A percentile compares a stretch with the other conserved stretches of the same genome.
phyloP scores from a whole-genome alignment of 2,329 filamentous ascomycete genomes.

The Fusarium aywerte region DNA sequence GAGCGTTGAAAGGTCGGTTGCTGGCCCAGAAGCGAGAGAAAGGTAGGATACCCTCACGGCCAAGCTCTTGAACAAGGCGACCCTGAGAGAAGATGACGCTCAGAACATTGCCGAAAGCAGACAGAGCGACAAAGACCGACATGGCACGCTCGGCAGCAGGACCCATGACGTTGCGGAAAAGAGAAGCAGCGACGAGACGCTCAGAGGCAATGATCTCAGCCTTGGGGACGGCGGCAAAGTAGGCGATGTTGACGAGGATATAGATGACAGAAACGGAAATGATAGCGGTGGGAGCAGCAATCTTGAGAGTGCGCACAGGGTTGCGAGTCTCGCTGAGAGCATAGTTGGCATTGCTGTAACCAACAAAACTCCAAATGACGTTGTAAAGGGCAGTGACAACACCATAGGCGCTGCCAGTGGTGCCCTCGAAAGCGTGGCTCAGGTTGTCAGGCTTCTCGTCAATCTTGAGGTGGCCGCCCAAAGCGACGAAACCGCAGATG shows the following conservation, averaged over 20 bases:
- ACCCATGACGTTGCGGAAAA: constrained; percentile 68
- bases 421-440: constrained; percentile 71
- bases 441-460: constrained; percentile 71
- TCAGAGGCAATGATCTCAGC: constrained; percentile 63
- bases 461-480: constrained; percentile 69
- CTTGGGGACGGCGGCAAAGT: constrained; percentile 69
- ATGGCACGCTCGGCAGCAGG: constrained; percentile 65
- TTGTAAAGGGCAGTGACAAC: constrained; percentile 78
- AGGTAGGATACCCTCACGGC: constrained; percentile 73
- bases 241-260: constrained; percentile 74
- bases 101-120: constrained; percentile 74
- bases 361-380: constrained; percentile 76
- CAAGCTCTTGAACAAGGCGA: constrained; percentile 72
- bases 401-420: constrained; percentile 72
- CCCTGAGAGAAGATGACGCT: constrained; percentile 76
- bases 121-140: constrained; percentile 73
- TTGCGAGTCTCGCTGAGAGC: constrained; percentile 73
- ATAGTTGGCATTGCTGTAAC: constrained; percentile 76
- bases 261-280: constrained; percentile 69
- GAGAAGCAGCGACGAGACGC: constrained; percentile 63
- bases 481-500: constrained; percentile 68
- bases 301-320: constrained; percentile 71
- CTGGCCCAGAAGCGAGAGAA: constrained; percentile 71
- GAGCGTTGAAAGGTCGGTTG: constrained; percentile 72
- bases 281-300: constrained; percentile 71